Conservation (phyloP, 2,329 filamentous ascomycete genomes). For the Chaetomium globosum region DNA sequence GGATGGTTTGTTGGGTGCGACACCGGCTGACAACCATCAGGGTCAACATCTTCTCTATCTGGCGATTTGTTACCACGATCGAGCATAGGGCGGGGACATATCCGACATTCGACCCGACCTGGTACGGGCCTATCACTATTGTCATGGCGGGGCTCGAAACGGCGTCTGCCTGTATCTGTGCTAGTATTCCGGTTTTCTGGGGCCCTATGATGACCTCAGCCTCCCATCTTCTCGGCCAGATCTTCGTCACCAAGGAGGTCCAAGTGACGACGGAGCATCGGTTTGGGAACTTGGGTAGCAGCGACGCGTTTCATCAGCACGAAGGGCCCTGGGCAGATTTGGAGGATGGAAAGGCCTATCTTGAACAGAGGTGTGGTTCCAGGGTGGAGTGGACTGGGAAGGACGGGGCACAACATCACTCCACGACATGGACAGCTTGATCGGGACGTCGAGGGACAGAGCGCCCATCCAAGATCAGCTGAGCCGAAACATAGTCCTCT, state of each 20-base stretch:
- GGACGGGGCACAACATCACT: neutral
- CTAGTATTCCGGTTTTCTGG: conserved; percentile 32
- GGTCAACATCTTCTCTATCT: conserved; percentile 40
- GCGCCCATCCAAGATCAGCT: neutral
- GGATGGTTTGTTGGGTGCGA: no score
- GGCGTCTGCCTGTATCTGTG: conserved; percentile 28
- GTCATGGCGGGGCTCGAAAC: conserved; percentile 34
- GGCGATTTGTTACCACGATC: conserved; percentile 41
- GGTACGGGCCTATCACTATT: conserved; percentile 39
- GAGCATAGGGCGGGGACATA: conserved; percentile 39
- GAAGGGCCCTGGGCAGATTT: conserved; percentile 3
- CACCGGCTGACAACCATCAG: neutral
- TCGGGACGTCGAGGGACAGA: neutral
- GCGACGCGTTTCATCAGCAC: conserved; percentile 13
- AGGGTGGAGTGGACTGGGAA: conserved; percentile 16
- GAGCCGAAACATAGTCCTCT: neutral
- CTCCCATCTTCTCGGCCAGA: conserved; percentile 22
- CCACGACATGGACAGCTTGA: neutral
- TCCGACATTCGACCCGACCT: conserved; percentile 43
- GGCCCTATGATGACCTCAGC: conserved; percentile 15
- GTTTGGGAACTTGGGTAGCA: conserved; percentile 13
- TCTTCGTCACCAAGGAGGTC: conserved; percentile 30
- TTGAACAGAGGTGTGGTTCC: conserved; percentile 6
- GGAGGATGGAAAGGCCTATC: neutral
- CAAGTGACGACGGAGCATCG: conserved; percentile 24